Percentiles rank a stretch among this genome's conserved stretches.
These are phyloP conservation scores for Cercospora sp. DNA, from an alignment of 2,329 filamentous ascomycete species.

Conservation along the genomic window DNA sequence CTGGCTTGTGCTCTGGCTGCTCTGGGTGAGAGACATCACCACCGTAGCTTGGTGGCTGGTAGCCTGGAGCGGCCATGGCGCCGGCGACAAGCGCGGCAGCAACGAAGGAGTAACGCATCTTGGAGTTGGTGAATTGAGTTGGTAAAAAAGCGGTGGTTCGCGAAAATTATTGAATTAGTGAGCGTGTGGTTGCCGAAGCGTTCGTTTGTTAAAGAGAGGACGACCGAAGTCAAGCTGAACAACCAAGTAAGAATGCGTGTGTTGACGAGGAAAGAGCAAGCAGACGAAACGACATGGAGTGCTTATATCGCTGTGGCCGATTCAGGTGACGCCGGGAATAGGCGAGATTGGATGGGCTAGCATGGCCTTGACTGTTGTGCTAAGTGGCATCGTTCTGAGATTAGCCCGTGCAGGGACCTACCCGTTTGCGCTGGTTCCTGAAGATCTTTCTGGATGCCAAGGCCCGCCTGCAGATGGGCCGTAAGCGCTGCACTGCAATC, in stretches of 20 bases:
- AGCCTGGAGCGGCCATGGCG: conserved; percentile 22
- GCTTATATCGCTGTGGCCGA: conserved; percentile 22
- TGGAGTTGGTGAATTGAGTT: conserved; percentile 14
- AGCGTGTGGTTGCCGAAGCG: conserved; percentile 22
- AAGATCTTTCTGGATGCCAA: conserved; percentile 9
- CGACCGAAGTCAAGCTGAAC: conserved; percentile 30
- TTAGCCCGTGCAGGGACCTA: conserved; percentile 20
- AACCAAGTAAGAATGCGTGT: conserved; percentile 18
- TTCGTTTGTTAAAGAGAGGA: conserved; percentile 26
- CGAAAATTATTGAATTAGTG: conserved; percentile 20
- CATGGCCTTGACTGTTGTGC: conserved; percentile 18
- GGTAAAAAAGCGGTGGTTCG: conserved; percentile 9
- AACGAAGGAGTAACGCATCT: conserved; percentile 30
- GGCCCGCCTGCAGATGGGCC: background rate
- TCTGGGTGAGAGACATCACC: conserved; percentile 5
- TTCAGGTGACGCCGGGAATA: conserved; percentile 22
- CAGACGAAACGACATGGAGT: conserved; percentile 23
- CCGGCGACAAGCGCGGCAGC: conserved; percentile 29
- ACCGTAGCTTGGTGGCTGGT: conserved; percentile 19
- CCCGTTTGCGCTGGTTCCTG: conserved; percentile 17
- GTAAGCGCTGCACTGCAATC: background rate
- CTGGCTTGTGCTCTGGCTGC: background rate
- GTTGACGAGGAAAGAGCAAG: conserved; percentile 15
- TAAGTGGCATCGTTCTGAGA: conserved; percentile 24
- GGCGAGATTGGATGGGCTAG: conserved; percentile 28